Evolutionary conservation across 306 rosid genomes (phyloP).

Genomic region (Vachellia collinsii): DNA sequence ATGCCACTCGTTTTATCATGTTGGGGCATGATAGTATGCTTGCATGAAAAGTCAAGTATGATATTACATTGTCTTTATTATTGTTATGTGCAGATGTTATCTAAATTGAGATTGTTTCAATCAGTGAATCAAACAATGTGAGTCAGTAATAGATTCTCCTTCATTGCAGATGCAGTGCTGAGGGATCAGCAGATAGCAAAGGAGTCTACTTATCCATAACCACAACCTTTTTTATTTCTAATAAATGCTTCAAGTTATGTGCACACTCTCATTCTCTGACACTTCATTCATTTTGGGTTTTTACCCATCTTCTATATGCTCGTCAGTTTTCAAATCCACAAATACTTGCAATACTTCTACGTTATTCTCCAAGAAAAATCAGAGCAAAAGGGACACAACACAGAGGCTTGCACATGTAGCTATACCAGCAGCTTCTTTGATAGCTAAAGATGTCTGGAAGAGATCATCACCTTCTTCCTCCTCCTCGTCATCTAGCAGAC

Average conservation of each 20-base stretch:
- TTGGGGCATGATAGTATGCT: too few species aligned
- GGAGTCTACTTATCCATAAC: neutral
- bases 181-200: neutral
- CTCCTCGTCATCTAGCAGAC: constrained; percentile 27
- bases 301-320: constrained; percentile 35
- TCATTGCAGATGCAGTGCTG: neutral
- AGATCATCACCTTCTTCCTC: constrained; percentile 42
- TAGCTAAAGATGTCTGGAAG: constrained; percentile 69
- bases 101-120: neutral
- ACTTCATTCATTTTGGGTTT: constrained; percentile 36
- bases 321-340: constrained; percentile 29
- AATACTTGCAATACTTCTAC: neutral
- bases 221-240: neutral
- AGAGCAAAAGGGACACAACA: constrained; percentile 19
- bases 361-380: constrained; percentile 23
- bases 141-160: neutral
- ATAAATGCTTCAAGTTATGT: constrained; percentile 38
- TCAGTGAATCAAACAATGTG: neutral
- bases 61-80: neutral
- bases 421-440: constrained; percentile 31
- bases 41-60: neutral
- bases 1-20: too few species aligned
- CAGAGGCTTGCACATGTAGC: constrained; percentile 20
- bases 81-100: neutral
- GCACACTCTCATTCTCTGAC: constrained; percentile 29